Evolutionary conservation across 768 basidiomycete genomes (phyloP).

Genomic region (Sarcomyxa edulis): DNA sequence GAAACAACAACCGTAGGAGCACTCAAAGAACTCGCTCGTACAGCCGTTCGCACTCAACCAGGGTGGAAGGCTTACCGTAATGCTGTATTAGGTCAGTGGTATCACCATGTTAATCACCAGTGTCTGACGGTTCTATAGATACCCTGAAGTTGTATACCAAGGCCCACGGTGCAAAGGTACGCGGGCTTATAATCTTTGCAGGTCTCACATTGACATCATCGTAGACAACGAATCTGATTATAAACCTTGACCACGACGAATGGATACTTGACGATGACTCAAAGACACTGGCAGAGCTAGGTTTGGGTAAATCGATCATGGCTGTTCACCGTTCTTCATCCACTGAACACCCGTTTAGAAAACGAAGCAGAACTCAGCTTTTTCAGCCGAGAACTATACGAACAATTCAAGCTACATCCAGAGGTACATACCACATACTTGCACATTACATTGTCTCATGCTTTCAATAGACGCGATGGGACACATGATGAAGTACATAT

Average conservation of each 20-base stretch:
- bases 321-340: background rate
- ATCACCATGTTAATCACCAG: conserved; percentile 5
- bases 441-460: background rate
- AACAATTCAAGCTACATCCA: conserved; percentile 78
- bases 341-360: conserved; percentile 41
- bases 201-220: conserved; percentile 1
- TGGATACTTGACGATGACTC: conserved; percentile 78
- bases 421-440: conserved; percentile 40
- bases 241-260: conserved; percentile 93
- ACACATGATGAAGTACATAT: conserved; percentile 6
- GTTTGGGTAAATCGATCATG: conserved; percentile 58
- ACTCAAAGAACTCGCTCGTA: conserved; percentile 65
- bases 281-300: conserved; percentile 60
- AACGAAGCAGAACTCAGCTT: conserved; percentile 96
- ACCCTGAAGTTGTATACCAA: conserved; percentile 92
- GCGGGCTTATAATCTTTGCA: conserved; percentile 6
- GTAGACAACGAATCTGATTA: conserved; percentile 95
- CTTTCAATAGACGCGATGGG: conserved; percentile 9
- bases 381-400: conserved; percentile 76
- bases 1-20: conserved; percentile 70
- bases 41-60: conserved; percentile 67
- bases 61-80: conserved; percentile 90
- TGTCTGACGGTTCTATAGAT: conserved; percentile 42
- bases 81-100: conserved; percentile 55
- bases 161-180: conserved; percentile 92